Conservation (phyloP, 768 basidiomycete genomes). For the Leccinum obscurum region DNA sequence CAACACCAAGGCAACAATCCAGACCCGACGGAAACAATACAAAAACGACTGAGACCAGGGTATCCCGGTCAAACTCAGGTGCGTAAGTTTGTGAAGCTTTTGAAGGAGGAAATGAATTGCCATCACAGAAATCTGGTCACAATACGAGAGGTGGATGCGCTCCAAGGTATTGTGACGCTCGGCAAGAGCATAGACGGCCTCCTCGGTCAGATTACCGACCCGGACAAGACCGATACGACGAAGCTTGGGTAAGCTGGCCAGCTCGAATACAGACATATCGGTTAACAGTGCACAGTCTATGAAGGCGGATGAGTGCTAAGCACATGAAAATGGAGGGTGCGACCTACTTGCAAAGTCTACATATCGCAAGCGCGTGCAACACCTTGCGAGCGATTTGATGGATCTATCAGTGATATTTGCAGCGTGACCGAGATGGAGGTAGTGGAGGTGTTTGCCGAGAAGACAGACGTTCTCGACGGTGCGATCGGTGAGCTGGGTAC, state of each 20-base stretch:
- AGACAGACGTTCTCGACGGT: slow-evolving; percentile 81
- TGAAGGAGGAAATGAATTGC: slow-evolving; percentile 90
- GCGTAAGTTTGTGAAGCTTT: slow-evolving; percentile 87
- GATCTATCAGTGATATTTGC: slow-evolving; percentile 86
- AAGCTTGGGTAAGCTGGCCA: slow-evolving; percentile 84
- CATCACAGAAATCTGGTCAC: slow-evolving; percentile 90
- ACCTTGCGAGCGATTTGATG: slow-evolving; percentile 77
- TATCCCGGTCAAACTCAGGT: slow-evolving; percentile 97
- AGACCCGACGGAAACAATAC: slow-evolving; percentile 59
- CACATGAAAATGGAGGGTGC: neutral
- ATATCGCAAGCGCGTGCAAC: slow-evolving; percentile 89
- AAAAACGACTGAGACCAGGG: slow-evolving; percentile 49
- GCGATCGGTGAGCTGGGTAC: slow-evolving; percentile 72
- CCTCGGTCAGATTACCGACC: slow-evolving; percentile 90
- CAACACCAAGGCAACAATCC: slow-evolving; percentile 57
- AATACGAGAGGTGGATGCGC: slow-evolving; percentile 96
- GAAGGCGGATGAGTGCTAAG: slow-evolving; percentile 12
- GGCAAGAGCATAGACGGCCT: slow-evolving; percentile 86
- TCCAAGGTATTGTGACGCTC: slow-evolving; percentile 87
- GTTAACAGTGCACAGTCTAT: slow-evolving; percentile 84
- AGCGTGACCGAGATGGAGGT: slow-evolving; percentile 94
- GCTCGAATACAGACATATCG: slow-evolving; percentile 92
- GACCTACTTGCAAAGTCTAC: slow-evolving; percentile 93
- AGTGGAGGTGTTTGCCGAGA: slow-evolving; percentile 91
- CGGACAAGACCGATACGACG: slow-evolving; percentile 94